Percentiles rank a stretch among this genome's conserved stretches.
phyloP scores from a whole-genome alignment of 179 eudicot genomes.

The Silene vulgaris region DNA sequence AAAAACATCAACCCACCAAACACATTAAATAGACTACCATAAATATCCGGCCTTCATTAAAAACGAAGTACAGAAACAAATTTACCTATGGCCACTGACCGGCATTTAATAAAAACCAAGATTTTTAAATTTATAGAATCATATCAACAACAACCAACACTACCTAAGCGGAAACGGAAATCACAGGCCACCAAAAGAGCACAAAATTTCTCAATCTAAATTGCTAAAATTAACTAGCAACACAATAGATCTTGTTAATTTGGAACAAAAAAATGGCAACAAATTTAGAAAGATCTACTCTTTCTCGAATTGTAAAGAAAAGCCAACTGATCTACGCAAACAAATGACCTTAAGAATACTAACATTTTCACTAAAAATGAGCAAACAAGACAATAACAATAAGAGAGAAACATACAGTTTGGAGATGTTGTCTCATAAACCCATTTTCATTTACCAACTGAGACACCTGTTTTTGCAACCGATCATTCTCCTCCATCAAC shows the following conservation, averaged over 20 bases:
- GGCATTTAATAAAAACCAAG: too few species aligned
- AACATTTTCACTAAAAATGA: slow-evolving; percentile 2
- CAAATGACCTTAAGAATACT: background rate
- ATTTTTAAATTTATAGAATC: too few species aligned
- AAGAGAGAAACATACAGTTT: slow-evolving; percentile 53
- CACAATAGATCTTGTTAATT: background rate
- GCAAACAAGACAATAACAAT: background rate
- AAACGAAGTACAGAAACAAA: too few species aligned
- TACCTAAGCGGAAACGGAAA: too few species aligned
- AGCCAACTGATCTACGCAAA: slow-evolving; percentile 14
- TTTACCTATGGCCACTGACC: too few species aligned
- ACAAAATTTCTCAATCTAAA: background rate
- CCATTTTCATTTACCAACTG: slow-evolving; percentile 85
- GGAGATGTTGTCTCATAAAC: slow-evolving; percentile 78
- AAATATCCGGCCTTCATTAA: too few species aligned
- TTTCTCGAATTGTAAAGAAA: background rate
- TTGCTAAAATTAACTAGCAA: slow-evolving; percentile 6
- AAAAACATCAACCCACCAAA: too few species aligned
- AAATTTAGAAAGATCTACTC: background rate
- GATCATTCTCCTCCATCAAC: slow-evolving; percentile 93
- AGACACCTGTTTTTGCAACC: slow-evolving; percentile 89
- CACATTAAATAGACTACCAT: too few species aligned
- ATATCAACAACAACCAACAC: too few species aligned
- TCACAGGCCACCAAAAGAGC: too few species aligned
- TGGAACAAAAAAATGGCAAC: background rate